A percentile compares a stretch with the other conserved stretches of the same genome.
phyloP scores from a whole-genome alignment of 106 monocot genomes.

The Alisma plantagoaquatica region DNA sequence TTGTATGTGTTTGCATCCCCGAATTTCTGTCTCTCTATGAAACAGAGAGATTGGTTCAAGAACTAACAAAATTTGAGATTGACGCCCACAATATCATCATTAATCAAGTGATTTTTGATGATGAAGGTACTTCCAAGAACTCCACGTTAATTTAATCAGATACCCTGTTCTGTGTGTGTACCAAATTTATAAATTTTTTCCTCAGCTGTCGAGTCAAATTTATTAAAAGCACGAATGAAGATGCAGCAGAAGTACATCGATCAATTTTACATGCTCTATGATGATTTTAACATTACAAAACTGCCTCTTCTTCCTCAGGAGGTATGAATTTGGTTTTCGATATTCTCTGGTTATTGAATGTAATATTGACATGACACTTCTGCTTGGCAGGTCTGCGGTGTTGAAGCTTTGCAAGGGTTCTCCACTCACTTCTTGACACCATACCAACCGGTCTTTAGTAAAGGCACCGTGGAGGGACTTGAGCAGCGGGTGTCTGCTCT shows the following conservation, averaged over 20 bases:
- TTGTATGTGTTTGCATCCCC: slow-evolving; percentile 82
- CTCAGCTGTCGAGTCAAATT: slow-evolving; percentile 66
- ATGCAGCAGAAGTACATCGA: slow-evolving; percentile 95
- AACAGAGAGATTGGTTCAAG: slow-evolving; percentile 86
- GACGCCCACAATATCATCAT: slow-evolving; percentile 89
- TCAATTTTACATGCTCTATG: slow-evolving; percentile 89
- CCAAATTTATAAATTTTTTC: slow-evolving; percentile 3
- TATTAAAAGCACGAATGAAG: slow-evolving; percentile 60
- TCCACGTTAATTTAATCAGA: background rate
- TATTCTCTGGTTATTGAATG: background rate
- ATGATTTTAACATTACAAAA: slow-evolving; percentile 89
- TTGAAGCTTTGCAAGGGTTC: slow-evolving; percentile 61
- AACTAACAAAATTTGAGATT: slow-evolving; percentile 78
- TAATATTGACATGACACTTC: too few relatives aligned
- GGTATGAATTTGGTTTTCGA: slow-evolving; percentile 15
- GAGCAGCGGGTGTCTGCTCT: slow-evolving; percentile 52
- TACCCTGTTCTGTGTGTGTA: background rate
- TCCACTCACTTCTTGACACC: slow-evolving; percentile 56
- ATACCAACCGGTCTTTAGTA: slow-evolving; percentile 40
- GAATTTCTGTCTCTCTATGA: slow-evolving; percentile 92
- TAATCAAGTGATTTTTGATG: slow-evolving; percentile 77
- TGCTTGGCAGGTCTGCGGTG: slow-evolving; percentile 59
- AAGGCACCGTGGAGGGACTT: slow-evolving; percentile 59
- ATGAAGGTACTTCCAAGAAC: slow-evolving; percentile 41
- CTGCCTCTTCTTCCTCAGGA: slow-evolving; percentile 84